These are phyloP conservation scores for Metschnikowia similis DNA, from an alignment of 805 yeast genomes.

Conservation along the genomic window DNA sequence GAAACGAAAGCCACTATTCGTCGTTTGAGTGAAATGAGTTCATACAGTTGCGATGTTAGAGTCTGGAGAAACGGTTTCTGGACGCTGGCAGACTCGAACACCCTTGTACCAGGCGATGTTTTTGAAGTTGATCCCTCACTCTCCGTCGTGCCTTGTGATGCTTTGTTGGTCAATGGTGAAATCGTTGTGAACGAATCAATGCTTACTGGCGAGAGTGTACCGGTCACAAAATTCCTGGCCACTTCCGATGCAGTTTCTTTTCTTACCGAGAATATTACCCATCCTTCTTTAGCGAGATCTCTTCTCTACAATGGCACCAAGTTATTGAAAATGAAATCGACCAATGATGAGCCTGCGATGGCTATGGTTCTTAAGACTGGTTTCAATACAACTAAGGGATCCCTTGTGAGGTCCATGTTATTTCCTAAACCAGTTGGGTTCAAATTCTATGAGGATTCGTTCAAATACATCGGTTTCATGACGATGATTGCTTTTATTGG, in stretches of 20 bases:
- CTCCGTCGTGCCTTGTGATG: conserved; percentile 78
- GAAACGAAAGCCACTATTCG: conserved; percentile 77
- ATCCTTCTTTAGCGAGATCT: conserved; percentile 66
- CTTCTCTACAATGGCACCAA: conserved; percentile 86
- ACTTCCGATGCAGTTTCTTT: conserved; percentile 54
- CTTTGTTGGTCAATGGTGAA: conserved; percentile 82
- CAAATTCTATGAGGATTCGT: conserved; percentile 90
- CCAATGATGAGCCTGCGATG: conserved; percentile 70
- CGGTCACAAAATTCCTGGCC: conserved; percentile 79
- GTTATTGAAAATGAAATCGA: conserved; percentile 73
- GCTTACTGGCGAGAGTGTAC: conserved; percentile 98
- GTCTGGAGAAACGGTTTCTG: conserved; percentile 92
- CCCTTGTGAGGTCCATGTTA: conserved; percentile 88
- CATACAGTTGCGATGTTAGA: conserved; percentile 73
- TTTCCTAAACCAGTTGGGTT: conserved; percentile 94
- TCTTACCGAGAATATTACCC: conserved; percentile 57
- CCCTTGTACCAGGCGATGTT: conserved; percentile 93
- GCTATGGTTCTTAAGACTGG: conserved; percentile 90
- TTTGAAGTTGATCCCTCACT: conserved; percentile 88
- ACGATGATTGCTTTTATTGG: conserved; percentile 79
- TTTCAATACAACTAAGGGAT: conserved; percentile 92
- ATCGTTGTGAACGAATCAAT: conserved; percentile 96
- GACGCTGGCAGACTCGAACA: conserved; percentile 72
- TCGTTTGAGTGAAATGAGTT: conserved; percentile 70
- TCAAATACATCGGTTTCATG: conserved; percentile 95